A percentile compares a stretch with the other conserved stretches of the same genome.
Evolutionary conservation across 1,284 basidiomycete species (phyloP).

Genomic region (Ganoderma resinaceum): DNA sequence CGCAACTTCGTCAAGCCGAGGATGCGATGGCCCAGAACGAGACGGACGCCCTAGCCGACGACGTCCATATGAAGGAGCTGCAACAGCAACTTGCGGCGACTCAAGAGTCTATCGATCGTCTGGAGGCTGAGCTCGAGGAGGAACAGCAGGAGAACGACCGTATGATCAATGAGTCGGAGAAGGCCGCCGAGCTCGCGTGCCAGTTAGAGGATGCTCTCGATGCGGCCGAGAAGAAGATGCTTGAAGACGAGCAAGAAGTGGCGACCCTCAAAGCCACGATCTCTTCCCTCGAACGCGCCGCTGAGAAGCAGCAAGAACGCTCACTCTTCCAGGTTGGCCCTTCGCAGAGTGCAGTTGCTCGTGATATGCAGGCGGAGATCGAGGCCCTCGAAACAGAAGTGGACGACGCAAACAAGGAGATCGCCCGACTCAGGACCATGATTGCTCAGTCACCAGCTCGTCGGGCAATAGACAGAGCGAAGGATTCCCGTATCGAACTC

Average conservation of each 20-base stretch:
- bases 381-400: slow-evolving; percentile 78
- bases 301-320: slow-evolving; percentile 52
- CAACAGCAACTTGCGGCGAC: slow-evolving; percentile 57
- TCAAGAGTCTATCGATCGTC: slow-evolving; percentile 52
- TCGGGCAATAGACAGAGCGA: slow-evolving; percentile 75
- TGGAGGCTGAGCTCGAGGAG: slow-evolving; percentile 54
- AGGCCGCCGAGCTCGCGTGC: slow-evolving; percentile 58
- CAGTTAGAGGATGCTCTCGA: slow-evolving; percentile 79
- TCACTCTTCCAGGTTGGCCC: slow-evolving; percentile 44
- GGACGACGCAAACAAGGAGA: slow-evolving; percentile 82
- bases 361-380: slow-evolving; percentile 57
- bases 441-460: slow-evolving; percentile 79
- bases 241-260: slow-evolving; percentile 62
- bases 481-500: slow-evolving; percentile 74
- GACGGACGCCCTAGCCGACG: slow-evolving; percentile 52
- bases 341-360: slow-evolving; percentile 41
- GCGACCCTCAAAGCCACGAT: slow-evolving; percentile 60
- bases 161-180: slow-evolving; percentile 58
- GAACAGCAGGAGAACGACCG: slow-evolving; percentile 55
- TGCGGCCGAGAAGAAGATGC: slow-evolving; percentile 71
- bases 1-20: slow-evolving; percentile 52
- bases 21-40: slow-evolving; percentile 63
- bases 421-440: slow-evolving; percentile 73
- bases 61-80: slow-evolving; percentile 57
- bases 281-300: slow-evolving; percentile 63